These are phyloP conservation scores for Polysphondylium violaceum DNA, from an alignment of 78 protist genomes.

Conservation along the genomic window DNA sequence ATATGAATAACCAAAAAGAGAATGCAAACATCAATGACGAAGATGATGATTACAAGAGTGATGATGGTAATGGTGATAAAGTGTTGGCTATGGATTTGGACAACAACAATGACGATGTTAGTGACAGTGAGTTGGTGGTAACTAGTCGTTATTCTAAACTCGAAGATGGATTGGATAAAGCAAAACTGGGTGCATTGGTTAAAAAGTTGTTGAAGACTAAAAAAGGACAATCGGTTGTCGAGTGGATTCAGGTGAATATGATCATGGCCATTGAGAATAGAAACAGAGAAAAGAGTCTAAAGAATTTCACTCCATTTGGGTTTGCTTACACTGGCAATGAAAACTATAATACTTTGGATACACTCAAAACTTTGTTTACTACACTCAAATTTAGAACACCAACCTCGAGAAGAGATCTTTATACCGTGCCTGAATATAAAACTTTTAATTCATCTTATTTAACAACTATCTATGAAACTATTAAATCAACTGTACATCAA, in stretches of 20 bases:
- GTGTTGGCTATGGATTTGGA: not conserved
- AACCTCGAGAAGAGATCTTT: slow-evolving; percentile 6
- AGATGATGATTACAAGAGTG: not conserved
- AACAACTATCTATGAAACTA: slow-evolving; percentile 26
- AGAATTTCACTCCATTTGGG: not conserved
- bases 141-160: not conserved
- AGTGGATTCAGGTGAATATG: slow-evolving; percentile 4
- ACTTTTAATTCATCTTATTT: not conserved
- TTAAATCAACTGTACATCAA: not conserved
- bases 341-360: not conserved
- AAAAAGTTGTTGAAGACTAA: not conserved
- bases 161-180: slow-evolving; percentile 6
- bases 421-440: not conserved
- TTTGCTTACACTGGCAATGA: not conserved
- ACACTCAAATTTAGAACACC: slow-evolving; percentile 10
- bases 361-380: not conserved
- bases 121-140: not conserved
- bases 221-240: not conserved
- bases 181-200: not conserved
- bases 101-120: not conserved
- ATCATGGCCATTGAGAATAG: not conserved
- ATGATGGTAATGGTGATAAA: not conserved
- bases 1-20: slow-evolving; percentile 2
- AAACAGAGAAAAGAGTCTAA: not conserved
- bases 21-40: not conserved